A percentile compares a stretch with the other conserved stretches of the same genome.
These are phyloP conservation scores for Aureobasidium subglaciale DNA, from an alignment of 2,329 filamentous ascomycete species.

Conservation along the genomic window DNA sequence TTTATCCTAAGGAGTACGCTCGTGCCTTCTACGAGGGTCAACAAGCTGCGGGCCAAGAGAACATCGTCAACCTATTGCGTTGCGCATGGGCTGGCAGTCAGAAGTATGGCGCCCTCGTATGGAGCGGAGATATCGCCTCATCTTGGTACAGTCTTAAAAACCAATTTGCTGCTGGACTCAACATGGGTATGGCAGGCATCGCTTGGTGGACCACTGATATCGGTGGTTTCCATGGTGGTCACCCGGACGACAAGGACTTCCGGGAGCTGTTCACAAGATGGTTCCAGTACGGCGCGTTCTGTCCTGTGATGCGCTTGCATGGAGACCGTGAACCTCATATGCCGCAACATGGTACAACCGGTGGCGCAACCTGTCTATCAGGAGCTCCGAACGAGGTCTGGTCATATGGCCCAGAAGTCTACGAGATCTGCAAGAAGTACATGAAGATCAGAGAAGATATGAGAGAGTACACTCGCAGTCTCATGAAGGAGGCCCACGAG, in stretches of 20 bases:
- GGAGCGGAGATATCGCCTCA: conserved; percentile 60
- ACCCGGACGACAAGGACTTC: conserved; percentile 49
- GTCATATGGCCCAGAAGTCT: conserved; percentile 56
- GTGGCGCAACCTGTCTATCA: conserved; percentile 32
- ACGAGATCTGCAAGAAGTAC: conserved; percentile 54
- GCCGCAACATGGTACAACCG: conserved; percentile 33
- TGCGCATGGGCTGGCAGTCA: conserved; percentile 55
- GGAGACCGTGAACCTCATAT: conserved; percentile 57
- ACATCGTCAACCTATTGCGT: conserved; percentile 53
- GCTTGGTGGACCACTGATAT: conserved; percentile 67
- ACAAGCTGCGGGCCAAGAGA: conserved; percentile 44
- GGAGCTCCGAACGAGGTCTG: conserved; percentile 59
- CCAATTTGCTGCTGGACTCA: conserved; percentile 57
- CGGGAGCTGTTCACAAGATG: conserved; percentile 58
- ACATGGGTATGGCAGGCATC: conserved; percentile 58
- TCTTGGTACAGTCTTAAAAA: conserved; percentile 54
- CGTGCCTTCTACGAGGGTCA: conserved; percentile 55
- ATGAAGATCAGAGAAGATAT: conserved; percentile 52
- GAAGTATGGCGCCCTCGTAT: conserved; percentile 58
- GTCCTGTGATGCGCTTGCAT: conserved; percentile 61
- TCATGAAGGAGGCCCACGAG: conserved; percentile 56
- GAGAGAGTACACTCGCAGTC: conserved; percentile 48
- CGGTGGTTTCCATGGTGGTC: conserved; percentile 61
- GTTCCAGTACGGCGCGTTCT: conserved; percentile 64
- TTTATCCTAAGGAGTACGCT: conserved; percentile 53